Evolutionary conservation across 352 stramenopile species (phyloP).

Genomic region (Phytophthora podocarpi): DNA sequence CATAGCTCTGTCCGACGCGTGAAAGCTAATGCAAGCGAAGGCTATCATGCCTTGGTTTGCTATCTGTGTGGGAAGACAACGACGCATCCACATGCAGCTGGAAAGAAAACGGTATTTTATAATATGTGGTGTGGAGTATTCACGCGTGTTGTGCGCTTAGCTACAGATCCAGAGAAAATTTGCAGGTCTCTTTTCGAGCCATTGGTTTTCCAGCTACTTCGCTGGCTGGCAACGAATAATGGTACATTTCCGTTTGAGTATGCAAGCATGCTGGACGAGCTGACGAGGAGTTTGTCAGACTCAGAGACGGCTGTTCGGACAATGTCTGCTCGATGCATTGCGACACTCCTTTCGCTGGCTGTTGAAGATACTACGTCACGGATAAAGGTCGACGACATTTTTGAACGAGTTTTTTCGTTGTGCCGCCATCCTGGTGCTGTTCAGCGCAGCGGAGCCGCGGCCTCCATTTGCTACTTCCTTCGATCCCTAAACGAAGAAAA

Average conservation of each 20-base stretch:
- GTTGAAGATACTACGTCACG: constrained; percentile 40
- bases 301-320: constrained; percentile 59
- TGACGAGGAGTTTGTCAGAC: constrained; percentile 61
- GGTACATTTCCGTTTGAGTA: constrained; percentile 76
- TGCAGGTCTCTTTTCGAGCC: constrained; percentile 73
- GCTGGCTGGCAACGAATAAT: constrained; percentile 65
- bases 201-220: constrained; percentile 73
- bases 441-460: constrained; percentile 67
- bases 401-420: constrained; percentile 76
- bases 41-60: constrained; percentile 70
- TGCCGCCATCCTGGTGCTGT: constrained; percentile 65
- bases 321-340: constrained; percentile 65
- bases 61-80: constrained; percentile 77
- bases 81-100: constrained; percentile 61
- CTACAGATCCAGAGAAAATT: constrained; percentile 75
- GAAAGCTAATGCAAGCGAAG: constrained; percentile 68
- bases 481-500: constrained; percentile 66
- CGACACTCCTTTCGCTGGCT: constrained; percentile 49
- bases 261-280: constrained; percentile 58
- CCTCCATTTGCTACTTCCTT: constrained; percentile 74
- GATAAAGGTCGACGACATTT: constrained; percentile 52
- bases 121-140: constrained; percentile 61
- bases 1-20: constrained; percentile 59
- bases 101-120: constrained; percentile 69
- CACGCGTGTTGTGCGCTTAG: constrained; percentile 54